Evolutionary conservation across 305 asterid genomes (phyloP).

Genomic region (Caryopteris hybrid): DNA sequence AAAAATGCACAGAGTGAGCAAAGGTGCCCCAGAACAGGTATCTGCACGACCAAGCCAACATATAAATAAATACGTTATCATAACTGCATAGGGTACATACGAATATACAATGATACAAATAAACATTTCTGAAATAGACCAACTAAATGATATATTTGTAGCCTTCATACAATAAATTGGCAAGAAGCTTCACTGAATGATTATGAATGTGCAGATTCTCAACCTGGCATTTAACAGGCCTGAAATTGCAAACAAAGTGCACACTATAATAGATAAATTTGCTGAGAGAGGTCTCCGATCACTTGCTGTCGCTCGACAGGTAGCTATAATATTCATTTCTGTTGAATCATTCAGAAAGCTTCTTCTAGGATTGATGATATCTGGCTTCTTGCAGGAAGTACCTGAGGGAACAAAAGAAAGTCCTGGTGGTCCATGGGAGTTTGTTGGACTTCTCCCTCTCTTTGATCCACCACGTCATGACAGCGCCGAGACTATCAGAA

Average conservation of each 20-base stretch:
- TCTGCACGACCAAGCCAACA: background rate
- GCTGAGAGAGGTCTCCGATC: constrained; percentile 84
- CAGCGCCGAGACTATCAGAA: constrained; percentile 55
- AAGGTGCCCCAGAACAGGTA: constrained; percentile 92
- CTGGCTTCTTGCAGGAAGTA: constrained; percentile 29
- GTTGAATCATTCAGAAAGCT: background rate
- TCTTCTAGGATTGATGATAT: background rate
- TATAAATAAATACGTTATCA: background rate
- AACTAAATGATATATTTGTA: background rate
- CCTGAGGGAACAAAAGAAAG: constrained; percentile 47
- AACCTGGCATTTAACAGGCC: constrained; percentile 31
- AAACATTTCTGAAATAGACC: background rate
- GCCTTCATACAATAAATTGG: background rate
- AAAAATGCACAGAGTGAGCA: constrained; percentile 68
- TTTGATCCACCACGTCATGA: constrained; percentile 63
- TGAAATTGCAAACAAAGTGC: constrained; percentile 42
- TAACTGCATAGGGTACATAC: background rate
- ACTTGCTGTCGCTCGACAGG: constrained; percentile 72
- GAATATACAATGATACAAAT: background rate
- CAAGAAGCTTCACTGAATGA: background rate
- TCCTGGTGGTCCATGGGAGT: constrained; percentile 52
- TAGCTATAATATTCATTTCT: background rate
- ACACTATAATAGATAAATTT: constrained; percentile 58
- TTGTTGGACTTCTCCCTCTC: constrained; percentile 49
- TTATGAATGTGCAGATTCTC: constrained; percentile 21